A percentile compares a stretch with the other conserved stretches of the same genome.
Conservation (phyloP, 208 protist species). For the Wallacemonas collosoma region DNA sequence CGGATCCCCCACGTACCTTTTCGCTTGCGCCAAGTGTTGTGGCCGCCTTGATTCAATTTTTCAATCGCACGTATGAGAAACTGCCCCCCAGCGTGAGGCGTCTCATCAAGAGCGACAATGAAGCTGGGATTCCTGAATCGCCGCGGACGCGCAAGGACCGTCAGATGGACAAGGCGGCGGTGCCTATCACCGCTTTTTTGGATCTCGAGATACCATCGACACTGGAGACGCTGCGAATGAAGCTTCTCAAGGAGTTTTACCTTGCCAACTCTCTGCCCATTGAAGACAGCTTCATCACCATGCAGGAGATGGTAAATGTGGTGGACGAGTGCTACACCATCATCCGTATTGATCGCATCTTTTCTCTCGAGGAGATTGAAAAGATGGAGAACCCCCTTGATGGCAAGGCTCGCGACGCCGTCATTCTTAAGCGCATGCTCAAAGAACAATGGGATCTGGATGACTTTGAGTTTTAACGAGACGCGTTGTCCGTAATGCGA, state of each 20-base stretch:
- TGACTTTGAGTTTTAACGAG: conserved; percentile 24
- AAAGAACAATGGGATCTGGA: conserved; percentile 36
- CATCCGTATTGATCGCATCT: conserved; percentile 46
- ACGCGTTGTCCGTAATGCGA: neutral
- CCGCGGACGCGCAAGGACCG: conserved; percentile 65
- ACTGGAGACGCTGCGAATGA: conserved; percentile 54
- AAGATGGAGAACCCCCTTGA: conserved; percentile 41
- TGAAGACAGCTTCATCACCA: conserved; percentile 72
- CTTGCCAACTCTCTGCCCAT: conserved; percentile 65
- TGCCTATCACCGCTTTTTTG: conserved; percentile 63
- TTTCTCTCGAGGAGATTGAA: conserved; percentile 47
- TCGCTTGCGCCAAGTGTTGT: conserved; percentile 57
- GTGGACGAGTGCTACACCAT: conserved; percentile 81
- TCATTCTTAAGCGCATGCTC: conserved; percentile 27
- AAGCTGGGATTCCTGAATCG: conserved; percentile 46
- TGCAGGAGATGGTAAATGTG: conserved; percentile 87
- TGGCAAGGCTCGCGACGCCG: conserved; percentile 17
- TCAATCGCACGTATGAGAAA: conserved; percentile 57
- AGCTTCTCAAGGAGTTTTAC: conserved; percentile 69
- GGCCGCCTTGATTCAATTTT: conserved; percentile 60
- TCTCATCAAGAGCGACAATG: conserved; percentile 40
- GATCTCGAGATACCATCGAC: conserved; percentile 52
- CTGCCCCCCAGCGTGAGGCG: conserved; percentile 28
- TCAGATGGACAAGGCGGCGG: conserved; percentile 57
- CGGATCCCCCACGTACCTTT: conserved; percentile 56